These are phyloP conservation scores for Cytospora leucostoma DNA, from an alignment of 2,329 filamentous ascomycete species.

Conservation along the genomic window DNA sequence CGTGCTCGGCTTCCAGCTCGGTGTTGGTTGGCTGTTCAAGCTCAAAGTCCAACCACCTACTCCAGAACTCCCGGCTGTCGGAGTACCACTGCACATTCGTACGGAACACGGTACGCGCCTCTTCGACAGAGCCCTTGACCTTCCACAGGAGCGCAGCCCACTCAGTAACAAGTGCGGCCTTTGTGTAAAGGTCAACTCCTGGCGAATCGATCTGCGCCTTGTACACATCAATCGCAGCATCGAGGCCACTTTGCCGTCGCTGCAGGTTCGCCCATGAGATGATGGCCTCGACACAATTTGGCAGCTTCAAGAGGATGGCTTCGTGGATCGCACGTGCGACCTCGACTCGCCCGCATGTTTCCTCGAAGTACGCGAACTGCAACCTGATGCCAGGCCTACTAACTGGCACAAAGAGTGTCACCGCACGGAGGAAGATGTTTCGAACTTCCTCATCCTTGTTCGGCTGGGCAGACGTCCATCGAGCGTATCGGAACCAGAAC, in stretches of 20 bases:
- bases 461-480: conserved; percentile 85
- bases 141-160: conserved; percentile 89
- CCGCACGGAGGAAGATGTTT: conserved; percentile 87
- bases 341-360: conserved; percentile 74
- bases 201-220: conserved; percentile 77
- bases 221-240: conserved; percentile 81
- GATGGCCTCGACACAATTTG: conserved; percentile 84
- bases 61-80: conserved; percentile 88
- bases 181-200: conserved; percentile 73
- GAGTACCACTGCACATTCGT: conserved; percentile 82
- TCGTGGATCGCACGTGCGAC: conserved; percentile 83
- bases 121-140: conserved; percentile 75
- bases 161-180: conserved; percentile 83
- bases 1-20: conserved; percentile 64
- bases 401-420: conserved; percentile 82
- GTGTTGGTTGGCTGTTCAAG: conserved; percentile 73
- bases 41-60: conserved; percentile 86
- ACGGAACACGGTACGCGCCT: conserved; percentile 80
- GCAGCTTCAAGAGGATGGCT: conserved; percentile 73
- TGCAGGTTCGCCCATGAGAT: conserved; percentile 84
- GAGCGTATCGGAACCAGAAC: conserved; percentile 95
- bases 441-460: conserved; percentile 87
- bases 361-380: conserved; percentile 94
- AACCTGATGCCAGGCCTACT: conserved; percentile 80
- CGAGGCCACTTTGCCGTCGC: conserved; percentile 78